These are phyloP conservation scores for Prosopis cineraria DNA, from an alignment of 306 rosid species.

Conservation along the genomic window DNA sequence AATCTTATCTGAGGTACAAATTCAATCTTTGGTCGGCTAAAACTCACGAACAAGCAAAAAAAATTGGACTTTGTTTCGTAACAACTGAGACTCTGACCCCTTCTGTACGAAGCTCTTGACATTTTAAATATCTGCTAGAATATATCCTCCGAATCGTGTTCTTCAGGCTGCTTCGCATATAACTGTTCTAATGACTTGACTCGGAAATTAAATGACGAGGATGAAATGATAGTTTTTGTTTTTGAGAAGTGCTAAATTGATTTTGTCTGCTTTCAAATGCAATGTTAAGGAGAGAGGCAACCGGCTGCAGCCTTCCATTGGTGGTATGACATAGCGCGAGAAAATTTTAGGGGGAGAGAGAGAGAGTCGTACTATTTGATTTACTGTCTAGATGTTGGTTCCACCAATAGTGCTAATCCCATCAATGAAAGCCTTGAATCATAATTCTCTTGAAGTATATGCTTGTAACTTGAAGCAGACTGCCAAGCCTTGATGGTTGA, in stretches of 20 bases:
- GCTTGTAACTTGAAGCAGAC: not conserved
- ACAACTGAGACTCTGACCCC: not conserved
- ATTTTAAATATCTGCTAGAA: not conserved
- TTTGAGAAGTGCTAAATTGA: not conserved
- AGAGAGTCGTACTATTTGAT: not conserved
- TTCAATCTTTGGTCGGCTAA: not conserved
- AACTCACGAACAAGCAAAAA: not conserved
- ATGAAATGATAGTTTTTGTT: not conserved
- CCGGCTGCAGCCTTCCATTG: constrained; percentile 3
- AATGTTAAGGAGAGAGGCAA: constrained; percentile 1
- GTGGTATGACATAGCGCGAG: not conserved
- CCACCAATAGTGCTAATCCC: not conserved
- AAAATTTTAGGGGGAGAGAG: not conserved
- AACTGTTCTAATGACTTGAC: not conserved
- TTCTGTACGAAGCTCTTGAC: not conserved
- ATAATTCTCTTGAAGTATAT: not conserved
- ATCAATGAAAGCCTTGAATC: not conserved
- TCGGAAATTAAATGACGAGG: not conserved
- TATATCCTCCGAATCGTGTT: not conserved
- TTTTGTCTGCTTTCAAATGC: constrained; percentile 7
- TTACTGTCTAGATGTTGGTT: not conserved
- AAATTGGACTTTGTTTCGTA: not conserved
- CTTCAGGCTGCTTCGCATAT: not conserved
- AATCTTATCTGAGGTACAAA: constrained; percentile 22
- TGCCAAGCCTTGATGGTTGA: not conserved